Evolutionary conservation across 2,329 filamentous ascomycete species (phyloP), one percentile per base, ranked within the genome.

Genomic region (Talaromyces marneffei): DNA sequence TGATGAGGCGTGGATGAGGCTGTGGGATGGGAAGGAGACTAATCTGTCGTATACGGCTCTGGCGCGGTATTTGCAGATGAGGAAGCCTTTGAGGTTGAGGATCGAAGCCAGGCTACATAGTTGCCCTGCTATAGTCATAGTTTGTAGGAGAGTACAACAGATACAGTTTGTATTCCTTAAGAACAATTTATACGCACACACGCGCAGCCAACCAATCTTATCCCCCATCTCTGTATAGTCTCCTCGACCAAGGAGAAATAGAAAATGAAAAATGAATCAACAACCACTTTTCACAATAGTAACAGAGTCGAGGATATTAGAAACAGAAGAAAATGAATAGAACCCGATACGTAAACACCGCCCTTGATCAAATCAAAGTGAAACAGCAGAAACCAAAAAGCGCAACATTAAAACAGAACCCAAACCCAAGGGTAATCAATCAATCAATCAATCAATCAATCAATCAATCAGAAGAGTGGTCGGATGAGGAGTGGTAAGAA

Each of bases 331-430:
- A n/a, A 31, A 33, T 37, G 53, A 53, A 44, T 31, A 31, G n/a
- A 39, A 37, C 48, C 57, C 33, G 57, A 53, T 33, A 53, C 57
- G 37, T 42, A 52, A 59, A 59, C 44, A 59, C 57, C 57, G 46
- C 20, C 57, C 57, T 59, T 53, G 57, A 42, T 59, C 46, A 59
- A 59, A 58, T 25, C 29, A 39, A 48, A 59, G 63, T 67, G 64
- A 68, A 69, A 64, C 64, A 63, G 62, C 59, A 59, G 59, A 69
- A 70, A 66, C n/a, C n/a, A 63, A 63, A 65, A 37, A 33, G 29
- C 20, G 20, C 20, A 29, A 10, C 68, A 64, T 67, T 64, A 53
- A 46, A 35, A 48, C 8, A 39, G 37, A 42, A 53, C 16, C 57
- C 57, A 25, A 53, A 31, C 46, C 57, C 46, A 42, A 31, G 35